A percentile compares a stretch with the other conserved stretches of the same genome.
phyloP scores from a whole-genome alignment of 2,329 filamentous ascomycete genomes.

The Fusarium xyrophilum region DNA sequence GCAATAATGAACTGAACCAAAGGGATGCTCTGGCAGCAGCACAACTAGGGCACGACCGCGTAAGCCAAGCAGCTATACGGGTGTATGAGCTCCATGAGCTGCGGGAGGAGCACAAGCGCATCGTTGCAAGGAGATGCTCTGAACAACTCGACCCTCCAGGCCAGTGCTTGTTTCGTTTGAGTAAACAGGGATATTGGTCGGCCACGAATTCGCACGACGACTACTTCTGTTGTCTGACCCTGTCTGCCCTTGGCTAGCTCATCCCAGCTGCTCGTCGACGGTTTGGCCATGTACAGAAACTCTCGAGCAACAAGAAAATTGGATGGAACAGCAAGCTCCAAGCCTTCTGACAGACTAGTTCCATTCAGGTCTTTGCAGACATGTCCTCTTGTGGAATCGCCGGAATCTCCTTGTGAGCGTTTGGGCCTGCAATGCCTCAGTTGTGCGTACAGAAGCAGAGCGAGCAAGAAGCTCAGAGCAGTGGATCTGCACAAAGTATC shows the following conservation, averaged over 20 bases:
- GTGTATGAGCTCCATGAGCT: background rate
- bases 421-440: background rate
- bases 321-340: background rate
- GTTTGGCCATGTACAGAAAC: constrained; percentile 9
- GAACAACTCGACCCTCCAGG: background rate
- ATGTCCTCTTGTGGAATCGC: background rate
- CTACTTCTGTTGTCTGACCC: background rate
- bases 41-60: background rate
- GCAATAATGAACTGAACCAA: background rate
- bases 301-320: background rate
- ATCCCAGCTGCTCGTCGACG: background rate
- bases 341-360: background rate
- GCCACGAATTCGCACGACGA: background rate
- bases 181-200: background rate
- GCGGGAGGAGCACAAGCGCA: background rate
- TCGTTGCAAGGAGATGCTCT: background rate
- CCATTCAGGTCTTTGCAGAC: background rate
- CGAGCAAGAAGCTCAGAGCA: constrained; percentile 4
- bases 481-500: constrained; percentile 14
- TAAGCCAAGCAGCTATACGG: background rate
- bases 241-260: background rate
- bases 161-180: background rate
- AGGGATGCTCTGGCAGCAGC: background rate
- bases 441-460: constrained; percentile 3
- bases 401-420: background rate